Evolutionary conservation across 2,329 filamentous ascomycete species (phyloP).

Genomic region (Diaporthe eres): DNA sequence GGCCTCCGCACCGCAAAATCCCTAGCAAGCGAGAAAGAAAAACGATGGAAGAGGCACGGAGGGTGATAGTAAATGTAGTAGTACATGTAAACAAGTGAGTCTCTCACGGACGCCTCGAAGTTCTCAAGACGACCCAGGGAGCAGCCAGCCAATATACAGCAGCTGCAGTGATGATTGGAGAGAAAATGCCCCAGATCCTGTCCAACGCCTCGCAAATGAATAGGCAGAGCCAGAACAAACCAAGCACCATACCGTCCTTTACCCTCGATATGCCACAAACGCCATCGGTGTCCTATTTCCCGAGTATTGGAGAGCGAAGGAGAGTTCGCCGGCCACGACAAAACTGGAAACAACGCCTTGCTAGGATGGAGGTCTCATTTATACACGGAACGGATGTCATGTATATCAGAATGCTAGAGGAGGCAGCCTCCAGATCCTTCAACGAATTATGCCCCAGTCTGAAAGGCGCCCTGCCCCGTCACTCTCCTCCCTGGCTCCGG

Average conservation of each 20-base stretch:
- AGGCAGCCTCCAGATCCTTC: conserved; percentile 44
- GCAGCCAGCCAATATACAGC: background rate
- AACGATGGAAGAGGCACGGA: background rate
- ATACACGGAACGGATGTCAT: conserved; percentile 17
- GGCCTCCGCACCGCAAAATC: background rate
- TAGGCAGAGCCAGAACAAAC: conserved; percentile 6
- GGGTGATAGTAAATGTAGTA: conserved; percentile 14
- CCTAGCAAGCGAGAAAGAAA: background rate
- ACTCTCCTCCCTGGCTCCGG: conserved; percentile 78
- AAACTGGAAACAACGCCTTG: conserved; percentile 12
- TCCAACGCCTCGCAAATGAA: conserved; percentile 35
- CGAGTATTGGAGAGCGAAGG: background rate
- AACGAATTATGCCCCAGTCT: conserved; percentile 88
- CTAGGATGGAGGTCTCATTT: conserved; percentile 3
- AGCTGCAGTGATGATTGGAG: conserved; percentile 18
- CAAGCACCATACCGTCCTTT: background rate
- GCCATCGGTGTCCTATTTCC: background rate
- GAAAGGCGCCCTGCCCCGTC: conserved; percentile 71
- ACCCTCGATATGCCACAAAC: conserved; percentile 14
- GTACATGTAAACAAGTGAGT: conserved; percentile 22
- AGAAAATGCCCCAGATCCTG: background rate
- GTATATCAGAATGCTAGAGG: conserved; percentile 5
- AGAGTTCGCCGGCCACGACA: background rate
- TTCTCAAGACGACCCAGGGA: background rate
- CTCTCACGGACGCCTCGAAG: background rate